phyloP scores from a whole-genome alignment of 2,329 filamentous ascomycete species.

The Aspergillus pseudoviridinutans region DNA sequence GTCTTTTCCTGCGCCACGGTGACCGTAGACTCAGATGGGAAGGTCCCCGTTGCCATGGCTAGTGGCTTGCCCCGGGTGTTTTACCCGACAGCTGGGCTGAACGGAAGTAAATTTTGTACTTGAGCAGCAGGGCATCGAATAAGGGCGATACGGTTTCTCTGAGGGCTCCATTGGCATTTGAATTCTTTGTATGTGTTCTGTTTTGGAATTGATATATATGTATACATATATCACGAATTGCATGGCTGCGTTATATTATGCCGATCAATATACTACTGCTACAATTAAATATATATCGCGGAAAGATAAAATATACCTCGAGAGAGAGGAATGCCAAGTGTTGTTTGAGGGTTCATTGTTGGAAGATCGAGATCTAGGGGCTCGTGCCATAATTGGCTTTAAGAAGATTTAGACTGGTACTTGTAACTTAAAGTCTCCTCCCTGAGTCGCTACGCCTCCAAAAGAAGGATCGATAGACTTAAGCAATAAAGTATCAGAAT shows the following conservation, averaged over 20 bases:
- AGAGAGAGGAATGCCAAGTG: too few relatives aligned
- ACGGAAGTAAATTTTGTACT: conserved; percentile 10
- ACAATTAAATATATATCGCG: not conserved
- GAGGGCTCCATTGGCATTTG: too few relatives aligned
- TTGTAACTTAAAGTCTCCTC: not conserved
- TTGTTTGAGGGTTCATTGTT: too few relatives aligned
- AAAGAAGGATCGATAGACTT: not conserved
- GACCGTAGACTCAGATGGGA: conserved; percentile 42
- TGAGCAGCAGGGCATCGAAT: not conserved
- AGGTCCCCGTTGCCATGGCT: conserved; percentile 42
- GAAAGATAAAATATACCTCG: not conserved
- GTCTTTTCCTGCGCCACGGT: conserved; percentile 38
- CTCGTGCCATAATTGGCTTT: too few relatives aligned
- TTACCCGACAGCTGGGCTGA: conserved; percentile 15
- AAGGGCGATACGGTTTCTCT: not conserved
- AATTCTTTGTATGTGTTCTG: too few relatives aligned
- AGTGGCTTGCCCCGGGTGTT: conserved; percentile 43
- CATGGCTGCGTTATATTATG: not conserved
- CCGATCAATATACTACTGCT: not conserved
- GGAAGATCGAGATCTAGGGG: too few relatives aligned
- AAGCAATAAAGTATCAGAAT: too few relatives aligned
- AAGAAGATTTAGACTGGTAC: not conserved
- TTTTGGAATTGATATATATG: too few relatives aligned
- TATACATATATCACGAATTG: not conserved
- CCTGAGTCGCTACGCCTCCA: not conserved